These are phyloP conservation scores for Tetrahymena thermophila DNA, from an alignment of 73 alveolate species.

Conservation along the genomic window DNA sequence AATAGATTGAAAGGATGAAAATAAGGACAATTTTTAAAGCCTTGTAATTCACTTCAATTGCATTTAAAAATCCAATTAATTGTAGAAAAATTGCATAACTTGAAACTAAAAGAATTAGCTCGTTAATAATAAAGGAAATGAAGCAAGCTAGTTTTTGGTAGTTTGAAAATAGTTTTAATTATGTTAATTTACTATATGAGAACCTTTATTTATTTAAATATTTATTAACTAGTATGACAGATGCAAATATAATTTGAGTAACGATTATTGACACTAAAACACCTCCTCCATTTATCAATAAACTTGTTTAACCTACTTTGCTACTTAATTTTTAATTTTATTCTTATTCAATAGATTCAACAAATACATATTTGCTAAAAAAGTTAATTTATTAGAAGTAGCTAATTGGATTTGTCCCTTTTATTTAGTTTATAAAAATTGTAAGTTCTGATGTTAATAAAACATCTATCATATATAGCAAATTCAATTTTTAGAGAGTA, in stretches of 20 bases:
- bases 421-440: not conserved
- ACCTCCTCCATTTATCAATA: not conserved
- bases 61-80: not conserved
- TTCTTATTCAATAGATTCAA: not conserved
- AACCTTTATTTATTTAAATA: too few species aligned
- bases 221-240: not conserved
- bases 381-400: not conserved
- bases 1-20: not conserved
- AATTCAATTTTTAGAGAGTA: not conserved
- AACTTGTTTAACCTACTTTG: not conserved
- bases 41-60: too few species aligned
- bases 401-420: not conserved
- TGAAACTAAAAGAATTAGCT: not conserved
- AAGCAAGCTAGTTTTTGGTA: not conserved
- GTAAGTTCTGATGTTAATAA: not conserved
- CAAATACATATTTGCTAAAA: not conserved
- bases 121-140: not conserved
- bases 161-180: not conserved
- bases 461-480: not conserved
- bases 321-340: too few species aligned
- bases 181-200: not conserved
- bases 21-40: not conserved
- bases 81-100: not conserved
- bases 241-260: not conserved
- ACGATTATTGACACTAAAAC: not conserved